Base-by-base conservation (phyloP, 169 alveolate genomes). In the Babesia caballi region DNA sequence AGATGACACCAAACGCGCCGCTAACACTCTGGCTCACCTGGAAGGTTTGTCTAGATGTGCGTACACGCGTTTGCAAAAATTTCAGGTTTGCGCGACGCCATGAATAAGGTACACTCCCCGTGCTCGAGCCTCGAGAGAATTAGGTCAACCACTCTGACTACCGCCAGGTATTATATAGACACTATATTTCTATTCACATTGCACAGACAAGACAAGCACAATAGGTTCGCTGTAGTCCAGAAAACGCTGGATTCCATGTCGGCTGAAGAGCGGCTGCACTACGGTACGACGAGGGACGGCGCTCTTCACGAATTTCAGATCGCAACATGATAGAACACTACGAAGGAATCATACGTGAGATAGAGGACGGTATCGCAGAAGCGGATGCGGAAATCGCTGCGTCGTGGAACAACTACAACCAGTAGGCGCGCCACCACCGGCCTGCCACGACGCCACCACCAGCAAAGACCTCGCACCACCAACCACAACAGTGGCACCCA, bases 71-170 rank as follows among this genome's bases (percentile, higher is more conserved):
- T 53, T 15, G 12, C 54, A 35, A 17, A 2, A 21, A 9, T 17
- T 11, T 15, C 44, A 81, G 88, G 88, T 38, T 68, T 66, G 30
- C 78, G 65, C 47, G 93, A 87, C 70, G 46, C 82, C 25, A 54
- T 87, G 53, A 47, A 58, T 58, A 76, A 72, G 56, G 67, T 87
- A 25, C 76, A 68, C 38, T 87, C 93, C 17, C 88, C 88, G 15
- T 81, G 88, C 75, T 42, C 65, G 42, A 70, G 75, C 49, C 82
- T 81, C 66, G 87, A 68, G 65, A 49, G 46, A 9, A 36, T 78
- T 19, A 60, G 82, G 25, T 46, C 60, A 7, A 51, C 46, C 21
- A 27, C 83, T 7, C 51, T 28, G 21, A 53, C 59, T 11, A 28
- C 58, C n/a, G 17, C 8, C 2, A 63, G 50, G 80, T 58, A 47